A percentile compares a stretch with the other conserved stretches of the same genome.
Evolutionary conservation across 2,329 filamentous ascomycete genomes (phyloP).

Genomic region (Penicillium verrucosum): DNA sequence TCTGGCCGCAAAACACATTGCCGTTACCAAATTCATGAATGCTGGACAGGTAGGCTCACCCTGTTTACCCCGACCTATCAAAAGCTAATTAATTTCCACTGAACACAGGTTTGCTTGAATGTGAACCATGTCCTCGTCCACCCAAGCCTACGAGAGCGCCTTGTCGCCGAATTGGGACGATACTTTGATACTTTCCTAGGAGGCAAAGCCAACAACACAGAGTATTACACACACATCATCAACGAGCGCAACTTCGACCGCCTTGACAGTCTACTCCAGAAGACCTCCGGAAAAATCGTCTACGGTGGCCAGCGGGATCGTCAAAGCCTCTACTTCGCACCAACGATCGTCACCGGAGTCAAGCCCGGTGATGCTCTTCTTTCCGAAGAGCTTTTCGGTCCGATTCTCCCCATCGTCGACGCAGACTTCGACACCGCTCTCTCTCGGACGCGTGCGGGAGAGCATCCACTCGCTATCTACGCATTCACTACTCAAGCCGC

Average conservation of each 20-base stretch:
- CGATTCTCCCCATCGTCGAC: conserved; percentile 43
- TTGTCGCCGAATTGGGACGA: conserved; percentile 35
- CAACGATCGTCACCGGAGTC: conserved; percentile 42
- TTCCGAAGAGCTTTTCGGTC: conserved; percentile 47
- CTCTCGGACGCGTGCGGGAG: conserved; percentile 16
- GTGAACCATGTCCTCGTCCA: conserved; percentile 49
- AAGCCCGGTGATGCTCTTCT: conserved; percentile 39
- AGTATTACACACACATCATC: conserved; percentile 38
- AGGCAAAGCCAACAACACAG: conserved; percentile 16
- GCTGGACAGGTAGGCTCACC: conserved; percentile 36
- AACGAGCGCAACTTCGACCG: conserved; percentile 46
- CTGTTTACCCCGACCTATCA: neutral
- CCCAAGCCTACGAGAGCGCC: conserved; percentile 37
- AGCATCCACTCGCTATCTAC: conserved; percentile 43
- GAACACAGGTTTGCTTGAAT: conserved; percentile 33
- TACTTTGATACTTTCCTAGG: conserved; percentile 35
- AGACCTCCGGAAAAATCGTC: conserved; percentile 38
- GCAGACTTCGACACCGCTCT: conserved; percentile 30
- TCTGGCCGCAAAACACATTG: conserved; percentile 45
- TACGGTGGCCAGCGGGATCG: conserved; percentile 35
- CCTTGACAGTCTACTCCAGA: conserved; percentile 36
- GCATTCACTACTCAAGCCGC: conserved; percentile 38
- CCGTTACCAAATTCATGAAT: conserved; percentile 44
- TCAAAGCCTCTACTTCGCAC: conserved; percentile 32
- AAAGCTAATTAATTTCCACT: neutral